Evolutionary conservation across 345 rosid genomes (phyloP).

Genomic region (Eucalyptus caleyi): DNA sequence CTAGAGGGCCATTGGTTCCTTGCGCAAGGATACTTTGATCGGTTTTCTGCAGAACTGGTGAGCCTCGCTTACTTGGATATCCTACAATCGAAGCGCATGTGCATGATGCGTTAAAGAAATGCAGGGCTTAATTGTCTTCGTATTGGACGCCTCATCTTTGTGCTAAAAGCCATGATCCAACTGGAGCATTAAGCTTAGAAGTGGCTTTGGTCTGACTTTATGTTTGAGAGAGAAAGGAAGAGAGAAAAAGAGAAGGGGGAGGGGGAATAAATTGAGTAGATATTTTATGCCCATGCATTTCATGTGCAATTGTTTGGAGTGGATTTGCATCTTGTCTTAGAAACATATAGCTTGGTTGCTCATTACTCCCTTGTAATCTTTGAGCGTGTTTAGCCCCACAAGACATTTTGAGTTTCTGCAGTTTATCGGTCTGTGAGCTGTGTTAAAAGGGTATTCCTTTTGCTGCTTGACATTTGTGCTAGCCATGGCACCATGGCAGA

Average conservation of each 20-base stretch:
- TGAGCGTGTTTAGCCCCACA: background rate
- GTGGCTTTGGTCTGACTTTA: background rate
- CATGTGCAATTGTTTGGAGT: background rate
- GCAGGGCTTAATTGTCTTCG: background rate
- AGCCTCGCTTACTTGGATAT: background rate
- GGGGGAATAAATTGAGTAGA: background rate
- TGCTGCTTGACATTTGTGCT: background rate
- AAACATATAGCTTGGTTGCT: background rate
- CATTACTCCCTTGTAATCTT: background rate
- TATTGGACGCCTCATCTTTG: background rate
- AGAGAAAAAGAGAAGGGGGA: background rate
- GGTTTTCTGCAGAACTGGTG: background rate
- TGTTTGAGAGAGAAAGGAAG: background rate
- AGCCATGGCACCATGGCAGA: background rate
- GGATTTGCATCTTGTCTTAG: background rate
- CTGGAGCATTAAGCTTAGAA: background rate
- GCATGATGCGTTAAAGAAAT: background rate
- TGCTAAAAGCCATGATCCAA: background rate
- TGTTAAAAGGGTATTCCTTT: background rate
- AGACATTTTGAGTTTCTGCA: background rate
- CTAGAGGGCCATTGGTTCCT: background rate
- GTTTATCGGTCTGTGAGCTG: background rate
- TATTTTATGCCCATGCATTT: background rate
- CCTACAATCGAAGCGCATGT: background rate
- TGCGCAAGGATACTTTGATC: background rate